phyloP scores from a whole-genome alignment of 257 asterid species.

The Rehmannia glutinosa region DNA sequence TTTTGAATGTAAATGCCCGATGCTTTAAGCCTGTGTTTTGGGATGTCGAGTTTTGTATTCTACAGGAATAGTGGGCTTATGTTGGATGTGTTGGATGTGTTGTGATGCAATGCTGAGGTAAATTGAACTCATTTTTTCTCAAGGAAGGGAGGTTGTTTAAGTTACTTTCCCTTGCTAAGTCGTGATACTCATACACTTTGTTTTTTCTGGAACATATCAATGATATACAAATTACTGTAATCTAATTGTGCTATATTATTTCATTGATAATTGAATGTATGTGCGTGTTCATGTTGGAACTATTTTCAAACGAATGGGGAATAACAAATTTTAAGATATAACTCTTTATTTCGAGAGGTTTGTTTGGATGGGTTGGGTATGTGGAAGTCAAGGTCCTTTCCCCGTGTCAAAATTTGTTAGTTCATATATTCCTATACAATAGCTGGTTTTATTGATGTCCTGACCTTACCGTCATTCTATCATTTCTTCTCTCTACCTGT shows the following conservation, averaged over 20 bases:
- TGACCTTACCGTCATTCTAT: background rate
- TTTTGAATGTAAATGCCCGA: no score
- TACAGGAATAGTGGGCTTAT: no score
- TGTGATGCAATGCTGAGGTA: no score
- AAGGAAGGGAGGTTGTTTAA: no score
- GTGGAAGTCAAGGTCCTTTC: background rate
- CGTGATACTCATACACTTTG: background rate
- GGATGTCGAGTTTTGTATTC: no score
- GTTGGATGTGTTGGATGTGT: no score
- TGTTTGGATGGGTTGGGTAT: background rate
- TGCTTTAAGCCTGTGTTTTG: no score
- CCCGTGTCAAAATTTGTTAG: background rate
- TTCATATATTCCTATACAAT: background rate
- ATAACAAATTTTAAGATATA: background rate
- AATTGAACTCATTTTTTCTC: no score
- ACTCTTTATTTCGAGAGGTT: no score
- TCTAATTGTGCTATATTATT: background rate
- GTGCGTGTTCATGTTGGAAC: background rate
- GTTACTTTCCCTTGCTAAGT: background rate
- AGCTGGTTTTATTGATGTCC: background rate
- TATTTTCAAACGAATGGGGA: background rate
- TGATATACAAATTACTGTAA: background rate
- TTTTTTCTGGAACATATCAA: background rate
- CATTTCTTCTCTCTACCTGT: background rate
- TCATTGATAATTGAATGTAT: background rate